Base-by-base conservation (phyloP, 805 yeast species). In the Teunomyces panamensis region DNA sequence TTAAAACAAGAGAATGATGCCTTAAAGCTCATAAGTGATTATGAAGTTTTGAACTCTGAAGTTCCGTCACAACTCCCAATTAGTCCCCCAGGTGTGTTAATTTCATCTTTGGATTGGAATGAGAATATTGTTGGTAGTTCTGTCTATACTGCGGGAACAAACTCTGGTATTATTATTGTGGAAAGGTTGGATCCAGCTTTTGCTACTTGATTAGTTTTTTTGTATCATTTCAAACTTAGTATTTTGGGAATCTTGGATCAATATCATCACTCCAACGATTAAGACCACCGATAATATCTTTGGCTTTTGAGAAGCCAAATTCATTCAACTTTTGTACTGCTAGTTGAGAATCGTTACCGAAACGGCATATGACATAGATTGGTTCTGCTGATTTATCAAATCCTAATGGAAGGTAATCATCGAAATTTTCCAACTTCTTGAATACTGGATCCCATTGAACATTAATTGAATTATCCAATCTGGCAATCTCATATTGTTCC, bases 281-380 rank as follows among this genome's bases (percentile, higher is more conserved):
- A 20, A 90, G 68, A 0, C 99, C 99, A 1, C 98, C 98, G 9
- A 62, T 70, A 4, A 92, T 72, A 61, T 92, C 96, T 44, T 67
- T 76, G 0, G 81, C 88, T 14, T 77, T 64, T 0, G 58, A 48
- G 13, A 80, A 65, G 0, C 81, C 80, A 39, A 78, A 70, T 1
- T 74, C 71, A 20, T 78, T 79, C 43, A 76, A 71, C 41, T 91
- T 64, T 47, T 74, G 65, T 1, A 87, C 83, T 0, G 96, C 95
- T 13, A 81, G 64, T 57, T 87, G 90, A 0, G 98, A 91, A 62
- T 94, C 98, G 63, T 89, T 90, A 8, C 99, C 99, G 59, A 75
- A 83, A 29, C 97, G 75, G 65, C 99, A 94, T 14, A 92, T 72
- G 0, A 89, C 86, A 47, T 74, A 77, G 0, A 87, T 62, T 3